phyloP scores from a whole-genome alignment of 257 asterid species.

The Solanum megistacrolobum region DNA sequence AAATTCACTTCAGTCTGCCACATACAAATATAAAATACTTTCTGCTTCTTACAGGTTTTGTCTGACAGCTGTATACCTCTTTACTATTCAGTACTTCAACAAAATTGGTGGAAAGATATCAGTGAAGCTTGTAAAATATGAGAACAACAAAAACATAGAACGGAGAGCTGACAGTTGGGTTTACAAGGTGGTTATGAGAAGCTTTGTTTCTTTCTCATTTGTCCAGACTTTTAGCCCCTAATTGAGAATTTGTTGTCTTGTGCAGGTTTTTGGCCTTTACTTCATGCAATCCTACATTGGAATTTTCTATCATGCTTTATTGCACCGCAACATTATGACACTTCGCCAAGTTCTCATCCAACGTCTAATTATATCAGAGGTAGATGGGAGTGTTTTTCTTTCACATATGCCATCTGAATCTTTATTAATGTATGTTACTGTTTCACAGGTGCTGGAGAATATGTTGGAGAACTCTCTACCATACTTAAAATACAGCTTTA shows the following conservation, averaged over 20 bases:
- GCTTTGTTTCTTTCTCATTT: neutral
- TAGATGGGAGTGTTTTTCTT: slow-evolving; percentile 10
- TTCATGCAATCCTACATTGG: slow-evolving; percentile 98
- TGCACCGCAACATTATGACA: slow-evolving; percentile 82
- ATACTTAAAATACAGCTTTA: slow-evolving; percentile 70
- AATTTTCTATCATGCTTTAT: slow-evolving; percentile 79
- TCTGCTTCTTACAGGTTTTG: slow-evolving; percentile 46
- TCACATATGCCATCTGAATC: neutral
- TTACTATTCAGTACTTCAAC: slow-evolving; percentile 79
- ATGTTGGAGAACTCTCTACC: slow-evolving; percentile 83
- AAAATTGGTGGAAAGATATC: slow-evolving; percentile 76
- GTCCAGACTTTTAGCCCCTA: neutral
- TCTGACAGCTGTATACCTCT: slow-evolving; percentile 70
- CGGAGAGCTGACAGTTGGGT: slow-evolving; percentile 82
- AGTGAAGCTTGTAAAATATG: slow-evolving; percentile 71
- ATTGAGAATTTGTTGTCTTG: neutral
- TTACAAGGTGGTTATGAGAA: slow-evolving; percentile 54
- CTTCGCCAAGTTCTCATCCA: slow-evolving; percentile 83
- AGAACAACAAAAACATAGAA: slow-evolving; percentile 53
- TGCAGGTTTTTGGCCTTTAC: slow-evolving; percentile 90
- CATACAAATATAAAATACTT: neutral
- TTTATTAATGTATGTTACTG: neutral
- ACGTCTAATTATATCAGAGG: slow-evolving; percentile 85
- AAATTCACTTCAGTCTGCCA: neutral
- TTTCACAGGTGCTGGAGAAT: slow-evolving; percentile 71